Percentiles rank a stretch among this genome's conserved stretches.
phyloP scores from a whole-genome alignment of 176 grass and related monocot species.

The Oryza officinalis region DNA sequence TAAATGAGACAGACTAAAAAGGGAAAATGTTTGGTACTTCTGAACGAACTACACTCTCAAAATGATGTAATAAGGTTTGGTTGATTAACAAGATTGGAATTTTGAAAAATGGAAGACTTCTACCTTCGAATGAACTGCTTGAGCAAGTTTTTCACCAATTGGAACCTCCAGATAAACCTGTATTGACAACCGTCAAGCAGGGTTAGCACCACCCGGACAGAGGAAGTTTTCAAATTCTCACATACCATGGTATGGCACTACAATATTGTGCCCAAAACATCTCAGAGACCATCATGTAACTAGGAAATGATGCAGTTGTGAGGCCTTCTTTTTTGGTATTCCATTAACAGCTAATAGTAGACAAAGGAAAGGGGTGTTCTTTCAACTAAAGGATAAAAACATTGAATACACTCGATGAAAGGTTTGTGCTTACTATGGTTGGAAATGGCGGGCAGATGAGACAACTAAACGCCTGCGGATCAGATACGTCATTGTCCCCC shows the following conservation, averaged over 20 bases:
- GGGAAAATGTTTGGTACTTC: neutral
- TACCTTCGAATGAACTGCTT: constrained; percentile 89
- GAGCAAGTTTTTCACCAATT: constrained; percentile 83
- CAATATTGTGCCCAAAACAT: constrained; percentile 1
- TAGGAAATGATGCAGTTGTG: neutral
- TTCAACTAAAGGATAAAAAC: constrained; percentile 5
- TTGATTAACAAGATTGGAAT: constrained; percentile 11
- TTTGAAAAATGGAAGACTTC: constrained; percentile 11
- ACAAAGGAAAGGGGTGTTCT: neutral
- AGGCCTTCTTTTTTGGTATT: neutral
- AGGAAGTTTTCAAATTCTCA: neutral
- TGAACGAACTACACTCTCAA: constrained; percentile 15
- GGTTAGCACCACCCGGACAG: constrained; percentile 5
- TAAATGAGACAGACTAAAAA: neutral
- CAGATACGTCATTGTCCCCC: constrained; percentile 64
- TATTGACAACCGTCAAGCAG: neutral
- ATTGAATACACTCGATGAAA: constrained; percentile 28
- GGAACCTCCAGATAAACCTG: constrained; percentile 98
- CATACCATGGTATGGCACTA: neutral
- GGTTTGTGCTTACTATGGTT: constrained; percentile 66
- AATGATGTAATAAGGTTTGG: constrained; percentile 8
- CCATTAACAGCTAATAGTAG: constrained; percentile 23
- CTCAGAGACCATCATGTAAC: neutral
- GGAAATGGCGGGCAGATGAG: constrained; percentile 83
- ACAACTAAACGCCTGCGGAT: constrained; percentile 68